Percentiles rank a stretch among this genome's conserved stretches.
Conservation (phyloP, 2,329 filamentous ascomycete species). For the Aspergillus carbonarius region DNA sequence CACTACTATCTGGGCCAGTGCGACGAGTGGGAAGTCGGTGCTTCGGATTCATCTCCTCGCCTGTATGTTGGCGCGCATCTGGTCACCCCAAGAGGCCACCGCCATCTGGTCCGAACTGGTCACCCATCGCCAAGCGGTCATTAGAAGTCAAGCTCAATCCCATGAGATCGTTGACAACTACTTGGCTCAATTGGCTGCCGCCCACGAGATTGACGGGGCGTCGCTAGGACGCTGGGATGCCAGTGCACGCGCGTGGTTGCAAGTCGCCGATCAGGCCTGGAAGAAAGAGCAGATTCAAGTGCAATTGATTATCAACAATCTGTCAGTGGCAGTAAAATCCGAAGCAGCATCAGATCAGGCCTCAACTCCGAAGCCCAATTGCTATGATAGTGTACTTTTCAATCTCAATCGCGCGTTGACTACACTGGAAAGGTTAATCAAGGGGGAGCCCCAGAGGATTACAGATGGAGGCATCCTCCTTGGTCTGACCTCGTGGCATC, state of each 20-base stretch:
- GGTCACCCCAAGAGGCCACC: slow-evolving; percentile 8
- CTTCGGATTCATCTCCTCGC: slow-evolving; percentile 11
- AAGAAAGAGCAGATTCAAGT: slow-evolving; percentile 5
- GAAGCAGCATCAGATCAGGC: background rate
- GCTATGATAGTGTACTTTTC: slow-evolving; percentile 8
- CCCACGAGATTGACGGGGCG: slow-evolving; percentile 2
- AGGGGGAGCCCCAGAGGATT: slow-evolving; percentile 5
- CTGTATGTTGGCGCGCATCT: slow-evolving; percentile 12
- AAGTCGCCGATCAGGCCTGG: slow-evolving; percentile 7
- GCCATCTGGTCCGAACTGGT: slow-evolving; percentile 10
- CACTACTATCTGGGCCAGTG: slow-evolving; percentile 12
- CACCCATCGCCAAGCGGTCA: background rate
- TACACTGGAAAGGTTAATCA: slow-evolving; percentile 3
- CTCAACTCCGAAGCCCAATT: background rate
- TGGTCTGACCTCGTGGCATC: slow-evolving; percentile 10
- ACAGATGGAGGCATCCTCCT: slow-evolving; percentile 6
- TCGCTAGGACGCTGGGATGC: slow-evolving; percentile 8
- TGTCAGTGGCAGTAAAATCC: slow-evolving; percentile 5
- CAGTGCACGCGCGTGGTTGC: slow-evolving; percentile 10
- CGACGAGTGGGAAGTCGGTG: slow-evolving; percentile 3
- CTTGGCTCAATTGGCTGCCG: slow-evolving; percentile 3
- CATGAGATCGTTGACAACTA: background rate
- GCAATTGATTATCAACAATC: slow-evolving; percentile 9
- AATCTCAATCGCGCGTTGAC: slow-evolving; percentile 2
- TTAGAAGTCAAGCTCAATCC: background rate